Evolutionary conservation across 345 rosid species (phyloP), one percentile per base, ranked within the genome.

Genomic region (Fremontodendron californicum): DNA sequence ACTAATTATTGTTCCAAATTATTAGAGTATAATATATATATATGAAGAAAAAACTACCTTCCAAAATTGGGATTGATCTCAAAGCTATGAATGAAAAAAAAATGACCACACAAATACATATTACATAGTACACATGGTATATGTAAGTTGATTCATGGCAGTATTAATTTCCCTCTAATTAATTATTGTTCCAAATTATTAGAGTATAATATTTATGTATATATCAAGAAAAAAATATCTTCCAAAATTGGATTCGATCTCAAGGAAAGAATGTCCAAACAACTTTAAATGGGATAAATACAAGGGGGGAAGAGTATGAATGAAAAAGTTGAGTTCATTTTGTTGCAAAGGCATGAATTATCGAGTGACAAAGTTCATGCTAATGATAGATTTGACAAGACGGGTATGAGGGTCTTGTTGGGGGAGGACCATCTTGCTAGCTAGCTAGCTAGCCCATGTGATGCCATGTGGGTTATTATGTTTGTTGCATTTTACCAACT

Each of bases 391-490:
- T 73, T 81, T 69, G 84, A 85, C 87, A 75, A 45, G 81, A 77
- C 79, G 40, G 21, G 31, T 8, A 0, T 5, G 43, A 58, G 39
- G 74, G 75, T 78, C 61, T 10, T 48, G 8, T 78, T 42, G 70
- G 79, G 42, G 81, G 81, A 77, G 84, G 90, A 87, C 64, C 64
- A 25, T 58, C 10, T 51, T n/a, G n/a, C n/a, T 6, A 27, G 25
- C 51, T 40, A 42, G 1, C 67, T 58, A n/a, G 25, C 4, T 33
- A 78, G 80, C 85, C 92, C 93, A 86, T 79, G 90, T 89, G 93
- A 86, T 69, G 75, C 83, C 88, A 85, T 84, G 83, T 89, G 92
- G 79, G 82, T 76, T 63, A 54, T 81, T n/a, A n/a, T n/a, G n/a
- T n/a, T n/a, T n/a, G 2, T 55, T 29, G 35, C 48, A 77, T 51